phyloP scores from a whole-genome alignment of 495 filamentous ascomycete species.

The Podospora comata region DNA sequence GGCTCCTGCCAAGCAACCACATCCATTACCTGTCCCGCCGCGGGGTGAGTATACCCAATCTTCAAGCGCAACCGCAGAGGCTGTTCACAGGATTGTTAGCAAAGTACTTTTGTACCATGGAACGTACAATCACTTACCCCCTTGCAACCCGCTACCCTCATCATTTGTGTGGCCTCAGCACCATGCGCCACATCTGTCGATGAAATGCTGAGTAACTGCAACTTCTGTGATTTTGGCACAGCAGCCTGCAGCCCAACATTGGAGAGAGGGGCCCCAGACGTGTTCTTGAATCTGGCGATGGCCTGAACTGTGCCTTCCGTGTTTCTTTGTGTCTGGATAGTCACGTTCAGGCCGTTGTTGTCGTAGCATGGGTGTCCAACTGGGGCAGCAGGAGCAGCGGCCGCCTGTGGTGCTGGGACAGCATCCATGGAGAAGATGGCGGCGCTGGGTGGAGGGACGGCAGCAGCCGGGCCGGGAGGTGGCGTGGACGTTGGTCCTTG shows the following conservation, averaged over 20 bases:
- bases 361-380: constrained; percentile 69
- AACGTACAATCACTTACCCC: constrained; percentile 64
- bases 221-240: constrained; percentile 89
- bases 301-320: constrained; percentile 70
- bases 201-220: constrained; percentile 85
- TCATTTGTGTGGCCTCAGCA: constrained; percentile 79
- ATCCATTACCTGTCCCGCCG: constrained; percentile 69
- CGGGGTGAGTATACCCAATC: constrained; percentile 71
- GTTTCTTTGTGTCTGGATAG: constrained; percentile 76
- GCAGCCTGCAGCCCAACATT: constrained; percentile 84
- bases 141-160: constrained; percentile 77
- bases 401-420: constrained; percentile 46
- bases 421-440: constrained; percentile 44
- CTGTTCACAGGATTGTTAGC: constrained; percentile 36
- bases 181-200: constrained; percentile 70
- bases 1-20: constrained; percentile 97
- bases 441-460: constrained; percentile 39
- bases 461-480: constrained; percentile 30
- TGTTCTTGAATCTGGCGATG: constrained; percentile 77
- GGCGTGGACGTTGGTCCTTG: constrained; percentile 28
- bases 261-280: constrained; percentile 58
- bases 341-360: constrained; percentile 78
- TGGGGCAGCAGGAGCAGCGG: constrained; percentile 46
- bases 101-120: constrained; percentile 7
- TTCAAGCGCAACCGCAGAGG: constrained; percentile 77